phyloP scores from a whole-genome alignment of 192 early-diverging fungal species.

The Backusella tarrabulga region DNA sequence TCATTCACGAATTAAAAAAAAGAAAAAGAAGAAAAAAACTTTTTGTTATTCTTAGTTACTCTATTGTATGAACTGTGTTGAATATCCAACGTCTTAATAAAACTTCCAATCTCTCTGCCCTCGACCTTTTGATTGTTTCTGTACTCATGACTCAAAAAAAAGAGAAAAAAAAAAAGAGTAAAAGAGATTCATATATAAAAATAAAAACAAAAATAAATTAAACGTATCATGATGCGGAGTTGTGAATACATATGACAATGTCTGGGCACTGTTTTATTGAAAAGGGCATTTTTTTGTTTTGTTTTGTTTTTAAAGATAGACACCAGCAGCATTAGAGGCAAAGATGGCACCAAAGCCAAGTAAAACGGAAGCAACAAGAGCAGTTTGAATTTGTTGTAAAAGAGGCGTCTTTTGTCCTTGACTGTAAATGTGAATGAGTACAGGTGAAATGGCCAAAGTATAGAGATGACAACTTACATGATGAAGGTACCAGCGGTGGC shows the following conservation, averaged over 20 bases:
- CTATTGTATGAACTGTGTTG: not conserved
- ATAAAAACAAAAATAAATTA: too few species aligned
- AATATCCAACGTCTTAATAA: not conserved
- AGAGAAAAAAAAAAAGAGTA: not conserved
- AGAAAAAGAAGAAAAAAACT: not conserved
- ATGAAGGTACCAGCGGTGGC: conserved; percentile 26
- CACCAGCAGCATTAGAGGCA: conserved; percentile 38
- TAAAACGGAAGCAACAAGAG: conserved; percentile 35
- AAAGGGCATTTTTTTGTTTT: not conserved
- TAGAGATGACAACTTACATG: conserved; percentile 22
- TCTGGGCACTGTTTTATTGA: not conserved
- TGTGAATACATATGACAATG: not conserved
- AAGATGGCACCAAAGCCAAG: conserved; percentile 41
- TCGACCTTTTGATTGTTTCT: not conserved
- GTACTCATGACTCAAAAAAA: not conserved
- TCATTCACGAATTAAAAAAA: not conserved
- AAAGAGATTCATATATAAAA: not conserved
- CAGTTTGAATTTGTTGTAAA: conserved; percentile 24
- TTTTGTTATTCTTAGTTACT: not conserved
- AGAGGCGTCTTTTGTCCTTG: conserved; percentile 17
- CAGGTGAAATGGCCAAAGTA: too few species aligned
- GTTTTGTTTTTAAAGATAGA: conserved; percentile 33
- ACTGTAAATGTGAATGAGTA: not conserved
- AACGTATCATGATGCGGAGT: not conserved
- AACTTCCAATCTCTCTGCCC: not conserved